Conservation (phyloP, 805 yeast species). For the Ogataea nakhonphanomensis region DNA sequence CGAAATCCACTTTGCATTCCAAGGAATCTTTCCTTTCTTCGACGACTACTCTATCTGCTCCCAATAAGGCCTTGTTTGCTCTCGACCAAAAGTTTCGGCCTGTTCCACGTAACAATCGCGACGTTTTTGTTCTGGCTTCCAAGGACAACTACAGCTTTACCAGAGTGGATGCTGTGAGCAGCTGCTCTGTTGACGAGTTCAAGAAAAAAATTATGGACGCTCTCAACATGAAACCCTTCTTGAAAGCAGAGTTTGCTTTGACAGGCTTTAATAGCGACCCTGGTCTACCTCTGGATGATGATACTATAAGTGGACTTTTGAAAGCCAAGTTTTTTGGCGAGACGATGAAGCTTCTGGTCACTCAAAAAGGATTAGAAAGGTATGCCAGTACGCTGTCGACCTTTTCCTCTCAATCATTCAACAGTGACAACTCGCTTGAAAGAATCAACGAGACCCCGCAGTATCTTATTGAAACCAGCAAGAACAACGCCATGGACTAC, state of each 20-base stretch:
- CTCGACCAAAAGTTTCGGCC: constrained; percentile 40
- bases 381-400: constrained; percentile 29
- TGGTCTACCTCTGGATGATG: constrained; percentile 56
- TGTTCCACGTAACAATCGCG: constrained; percentile 28
- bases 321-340: constrained; percentile 32
- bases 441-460: constrained; percentile 64
- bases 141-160: constrained; percentile 56
- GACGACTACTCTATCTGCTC: constrained; percentile 3
- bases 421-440: constrained; percentile 36
- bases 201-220: constrained; percentile 39
- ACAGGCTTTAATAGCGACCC: constrained; percentile 65
- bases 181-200: constrained; percentile 33
- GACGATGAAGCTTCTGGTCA: constrained; percentile 22
- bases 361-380: constrained; percentile 7
- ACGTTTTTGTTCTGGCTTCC: constrained; percentile 52
- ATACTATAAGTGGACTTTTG: constrained; percentile 38
- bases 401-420: constrained; percentile 54
- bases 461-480: constrained; percentile 44
- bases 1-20: constrained; percentile 27
- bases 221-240: constrained; percentile 25
- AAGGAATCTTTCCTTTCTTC: constrained; percentile 9
- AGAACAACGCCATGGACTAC: constrained; percentile 46
- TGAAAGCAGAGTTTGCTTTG: constrained; percentile 41
- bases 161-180: constrained; percentile 41
- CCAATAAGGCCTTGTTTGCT: constrained; percentile 3